Conservation (phyloP, 352 stramenopile genomes). For the Aphanomyces stellatus region DNA sequence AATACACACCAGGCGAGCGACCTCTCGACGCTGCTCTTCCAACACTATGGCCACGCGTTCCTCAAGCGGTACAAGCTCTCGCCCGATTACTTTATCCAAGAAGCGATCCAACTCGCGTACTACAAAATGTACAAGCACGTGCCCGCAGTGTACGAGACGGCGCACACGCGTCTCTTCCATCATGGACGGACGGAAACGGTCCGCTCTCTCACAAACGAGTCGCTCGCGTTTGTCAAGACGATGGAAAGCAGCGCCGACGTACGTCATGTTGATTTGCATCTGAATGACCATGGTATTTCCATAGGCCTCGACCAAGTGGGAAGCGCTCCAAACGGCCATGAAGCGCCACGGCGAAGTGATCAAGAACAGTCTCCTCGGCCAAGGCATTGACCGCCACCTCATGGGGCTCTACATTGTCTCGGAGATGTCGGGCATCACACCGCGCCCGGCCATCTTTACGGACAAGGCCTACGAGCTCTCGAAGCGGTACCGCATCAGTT, state of each 20-base stretch:
- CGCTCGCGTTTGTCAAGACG: slow-evolving; percentile 84
- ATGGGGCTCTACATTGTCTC: slow-evolving; percentile 94
- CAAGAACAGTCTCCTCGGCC: slow-evolving; percentile 64
- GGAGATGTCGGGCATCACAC: slow-evolving; percentile 83
- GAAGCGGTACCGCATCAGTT: slow-evolving; percentile 94
- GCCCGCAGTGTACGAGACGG: slow-evolving; percentile 95
- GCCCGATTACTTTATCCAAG: slow-evolving; percentile 96
- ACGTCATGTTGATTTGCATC: neutral
- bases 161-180: slow-evolving; percentile 95
- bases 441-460: slow-evolving; percentile 87
- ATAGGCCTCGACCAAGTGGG: slow-evolving; percentile 62
- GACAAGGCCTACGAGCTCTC: slow-evolving; percentile 89
- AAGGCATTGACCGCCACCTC: slow-evolving; percentile 93
- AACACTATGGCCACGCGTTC: slow-evolving; percentile 86
- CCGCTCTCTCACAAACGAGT: slow-evolving; percentile 83
- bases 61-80: slow-evolving; percentile 94
- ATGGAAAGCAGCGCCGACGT: slow-evolving; percentile 45
- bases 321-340: slow-evolving; percentile 85
- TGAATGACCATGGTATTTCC: neutral
- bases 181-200: slow-evolving; percentile 94
- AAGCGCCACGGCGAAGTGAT: slow-evolving; percentile 88
- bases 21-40: slow-evolving; percentile 85
- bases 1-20: slow-evolving; percentile 80
- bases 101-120: slow-evolving; percentile 95
- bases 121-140: slow-evolving; percentile 93